Evolutionary conservation across 306 rosid genomes (phyloP), one percentile per base, ranked within the genome.

Genomic region (Trifolium pratense): DNA sequence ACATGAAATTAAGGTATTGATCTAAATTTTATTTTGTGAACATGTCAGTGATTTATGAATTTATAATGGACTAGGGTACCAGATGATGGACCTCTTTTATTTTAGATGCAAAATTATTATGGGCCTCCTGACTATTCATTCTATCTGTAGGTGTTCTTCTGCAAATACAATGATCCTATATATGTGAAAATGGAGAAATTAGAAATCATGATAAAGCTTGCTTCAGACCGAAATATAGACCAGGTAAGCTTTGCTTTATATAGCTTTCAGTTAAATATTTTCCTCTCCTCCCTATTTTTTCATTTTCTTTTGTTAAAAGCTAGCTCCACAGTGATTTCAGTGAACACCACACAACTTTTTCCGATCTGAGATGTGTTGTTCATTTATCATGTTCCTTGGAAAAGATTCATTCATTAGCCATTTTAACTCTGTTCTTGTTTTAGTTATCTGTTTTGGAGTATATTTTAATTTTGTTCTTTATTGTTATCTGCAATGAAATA

Each of bases 101-200:
- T 59, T n/a, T 31, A 59, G 36, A 58, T 16, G 39, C 37, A 58
- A 59, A 59, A 13, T 78, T 63, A 52, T 70, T 75, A 78, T 71
- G 34, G 59, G 49, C 59, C 63, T 46, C 71, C 72, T 37, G 9
- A 36, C 39, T 36, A 8, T 81, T 67, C 74, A 8, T 81, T 67
- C 74, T 31, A 49, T 77, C 68, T 83, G 62, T 81, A 95, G 99
- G 99, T 95, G 58, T 95, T 95, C 79, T 95, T 95, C 85, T 95
- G 99, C 88, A 95, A 95, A 87, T 95, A 95, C 93, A 95, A 95
- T 29, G 99, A 95, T 79, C 99, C 99, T 15, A 95, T 95, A 71
- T 95, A 95, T 79, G 99, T 95, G 75, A 95, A 95, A 86, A 91
- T 91, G 97, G 99, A 95, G 58, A 95, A 95, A 83, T 71, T 95